Base-by-base conservation (phyloP, 1,284 basidiomycete genomes). In the Ceratobasidium papillatum region DNA sequence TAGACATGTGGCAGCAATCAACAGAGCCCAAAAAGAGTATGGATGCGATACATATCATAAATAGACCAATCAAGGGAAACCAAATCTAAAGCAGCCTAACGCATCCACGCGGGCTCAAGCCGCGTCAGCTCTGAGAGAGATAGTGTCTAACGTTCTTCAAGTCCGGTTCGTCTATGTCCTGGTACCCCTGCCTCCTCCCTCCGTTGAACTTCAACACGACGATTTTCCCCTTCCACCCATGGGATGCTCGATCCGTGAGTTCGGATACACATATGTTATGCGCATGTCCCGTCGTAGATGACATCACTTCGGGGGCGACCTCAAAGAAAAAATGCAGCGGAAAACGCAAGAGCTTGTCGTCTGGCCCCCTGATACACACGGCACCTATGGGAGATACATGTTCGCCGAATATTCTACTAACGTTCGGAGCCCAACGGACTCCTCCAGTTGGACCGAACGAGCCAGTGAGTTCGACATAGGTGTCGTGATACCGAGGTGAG, bases 121-220 rank as follows among this genome's bases (percentile, higher is more conserved):
- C 19, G 14, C 19, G 19, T 59, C 34, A 59, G 11, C n/a, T 11
- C n/a, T 38, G 19, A n/a, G 56, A 36, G 5, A 59, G 34, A 38
- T 59, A 38, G 19, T 38, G 27, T 22, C 34, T 36, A 22, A 59
- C n/a, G 36, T 38, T 59, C 56, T 34, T 38, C 34, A 59, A 22
- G 12, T 59, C 56, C 9, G 56, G n/a, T 34, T 64, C 41, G 25
- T 64, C 47, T n/a, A 49, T 63, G 25, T 63, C 38, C 61, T 63
- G 38, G 19, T 63, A 63, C 43, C 61, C 61, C 14, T 38, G 61
- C 25, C 61, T 38, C 41, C 61, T 63, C 17, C 17, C 38, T 30
- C 61, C 61, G 17, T 63, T 63, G 22, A 63, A 63, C 61, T 63
- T 63, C 25, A 63, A 30, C 25, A 63, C 61, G 3, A 63, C 41